Percentiles rank a stretch among this genome's conserved stretches.
These are phyloP conservation scores for Trypanosoma congolense DNA, from an alignment of 208 protist species.

Conservation along the genomic window DNA sequence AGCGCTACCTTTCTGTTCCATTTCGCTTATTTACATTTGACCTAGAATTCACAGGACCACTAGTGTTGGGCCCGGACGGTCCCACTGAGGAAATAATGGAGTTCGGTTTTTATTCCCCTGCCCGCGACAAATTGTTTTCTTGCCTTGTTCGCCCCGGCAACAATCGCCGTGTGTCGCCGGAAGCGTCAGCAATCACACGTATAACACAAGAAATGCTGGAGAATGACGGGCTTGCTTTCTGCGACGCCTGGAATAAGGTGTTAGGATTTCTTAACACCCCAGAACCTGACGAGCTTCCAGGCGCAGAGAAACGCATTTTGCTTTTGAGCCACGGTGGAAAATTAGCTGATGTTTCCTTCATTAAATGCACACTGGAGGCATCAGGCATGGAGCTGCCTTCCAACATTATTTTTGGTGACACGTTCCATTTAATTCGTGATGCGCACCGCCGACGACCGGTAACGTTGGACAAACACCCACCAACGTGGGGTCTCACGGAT, in stretches of 20 bases:
- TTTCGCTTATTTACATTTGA: constrained; percentile 87
- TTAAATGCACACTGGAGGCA: constrained; percentile 82
- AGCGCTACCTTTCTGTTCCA: constrained; percentile 81
- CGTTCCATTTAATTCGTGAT: constrained; percentile 83
- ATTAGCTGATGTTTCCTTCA: constrained; percentile 82
- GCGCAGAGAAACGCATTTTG: constrained; percentile 56
- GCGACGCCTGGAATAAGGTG: constrained; percentile 68
- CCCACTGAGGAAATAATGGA: constrained; percentile 88
- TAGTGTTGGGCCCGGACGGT: constrained; percentile 76
- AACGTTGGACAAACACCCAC: constrained; percentile 84
- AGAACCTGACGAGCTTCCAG: constrained; percentile 60
- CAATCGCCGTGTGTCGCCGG: constrained; percentile 43
- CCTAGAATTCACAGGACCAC: constrained; percentile 86
- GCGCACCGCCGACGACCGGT: constrained; percentile 82
- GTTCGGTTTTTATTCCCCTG: constrained; percentile 78
- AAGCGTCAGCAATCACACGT: constrained; percentile 67
- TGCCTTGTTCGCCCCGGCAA: constrained; percentile 60
- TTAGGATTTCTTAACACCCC: constrained; percentile 61
- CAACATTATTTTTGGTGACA: constrained; percentile 81
- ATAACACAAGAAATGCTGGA: constrained; percentile 76
- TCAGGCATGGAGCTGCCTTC: constrained; percentile 51
- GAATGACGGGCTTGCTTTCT: constrained; percentile 67
- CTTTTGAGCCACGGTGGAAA: constrained; percentile 87
- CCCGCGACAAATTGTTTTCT: constrained; percentile 61
- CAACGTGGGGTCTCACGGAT: constrained; percentile 77